Conservation (phyloP, 1,139 yeast species). For the Yamadazyma atmosphaerica region DNA sequence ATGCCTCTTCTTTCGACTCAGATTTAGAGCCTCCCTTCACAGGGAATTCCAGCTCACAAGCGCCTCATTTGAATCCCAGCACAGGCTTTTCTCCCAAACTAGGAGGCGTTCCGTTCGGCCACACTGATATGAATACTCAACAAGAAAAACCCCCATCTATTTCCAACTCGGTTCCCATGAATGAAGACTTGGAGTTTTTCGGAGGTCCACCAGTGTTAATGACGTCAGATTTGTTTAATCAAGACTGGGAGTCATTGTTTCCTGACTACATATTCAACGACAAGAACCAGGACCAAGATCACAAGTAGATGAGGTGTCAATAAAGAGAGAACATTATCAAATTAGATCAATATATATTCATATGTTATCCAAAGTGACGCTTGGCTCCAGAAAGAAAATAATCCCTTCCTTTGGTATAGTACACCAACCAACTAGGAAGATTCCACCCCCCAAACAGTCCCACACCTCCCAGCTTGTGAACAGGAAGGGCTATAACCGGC, state of each 20-base stretch:
- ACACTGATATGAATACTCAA: not conserved
- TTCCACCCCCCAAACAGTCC: conserved; percentile 21
- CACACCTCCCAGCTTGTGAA: conserved; percentile 30
- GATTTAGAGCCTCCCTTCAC: not conserved
- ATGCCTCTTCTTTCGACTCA: not conserved
- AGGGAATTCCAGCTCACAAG: not conserved
- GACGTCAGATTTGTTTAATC: conserved; percentile 52
- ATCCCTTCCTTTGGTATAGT: conserved; percentile 17
- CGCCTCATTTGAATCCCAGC: not conserved
- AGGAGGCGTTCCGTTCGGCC: conserved; percentile 1
- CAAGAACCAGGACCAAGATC: conserved; percentile 18
- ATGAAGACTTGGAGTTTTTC: conserved; percentile 38
- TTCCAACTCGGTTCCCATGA: not conserved
- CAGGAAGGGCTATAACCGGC: conserved; percentile 21
- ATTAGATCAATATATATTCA: conserved; percentile 2
- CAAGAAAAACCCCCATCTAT: not conserved
- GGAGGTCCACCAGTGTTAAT: conserved; percentile 56
- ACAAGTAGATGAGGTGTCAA: not conserved
- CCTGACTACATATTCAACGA: conserved; percentile 34
- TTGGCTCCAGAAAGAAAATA: conserved; percentile 4
- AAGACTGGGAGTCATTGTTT: conserved; percentile 52
- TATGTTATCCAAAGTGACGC: conserved; percentile 1
- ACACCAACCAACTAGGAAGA: conserved; percentile 23
- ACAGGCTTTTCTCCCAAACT: conserved; percentile 2
- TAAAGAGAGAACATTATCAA: conserved; percentile 1